These are phyloP conservation scores for apple (Malus domestica) DNA, from an alignment of 306 rosid species.

Conservation along the genomic window ASM211411v1 NC_041802.1:32533501-32534000, in stretches of 20 bases:
- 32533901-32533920: slow-evolving; percentile 59
- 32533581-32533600: neutral
- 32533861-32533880: slow-evolving; percentile 97
- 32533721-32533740: slow-evolving; percentile 46
- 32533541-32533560: too few relatives aligned
- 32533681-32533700: slow-evolving; percentile 95
- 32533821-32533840: slow-evolving; percentile 58
- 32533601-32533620: neutral
- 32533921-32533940: slow-evolving; percentile 97
- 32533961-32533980: too few relatives aligned
- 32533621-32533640: neutral
- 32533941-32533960: slow-evolving; percentile 47
- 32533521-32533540: too few relatives aligned
- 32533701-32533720: slow-evolving; percentile 72
- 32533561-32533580: too few relatives aligned
- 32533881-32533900: slow-evolving; percentile 69
- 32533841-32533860: slow-evolving; percentile 86
- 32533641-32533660: neutral
- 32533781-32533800: neutral
- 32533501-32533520: too few relatives aligned
- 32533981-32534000: too few relatives aligned
- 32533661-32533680: slow-evolving; percentile 86
- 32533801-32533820: neutral
- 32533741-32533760: neutral
- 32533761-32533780: neutral